phyloP scores from a whole-genome alignment of 75 land plant species.

The Selaginella tamariscina region DNA sequence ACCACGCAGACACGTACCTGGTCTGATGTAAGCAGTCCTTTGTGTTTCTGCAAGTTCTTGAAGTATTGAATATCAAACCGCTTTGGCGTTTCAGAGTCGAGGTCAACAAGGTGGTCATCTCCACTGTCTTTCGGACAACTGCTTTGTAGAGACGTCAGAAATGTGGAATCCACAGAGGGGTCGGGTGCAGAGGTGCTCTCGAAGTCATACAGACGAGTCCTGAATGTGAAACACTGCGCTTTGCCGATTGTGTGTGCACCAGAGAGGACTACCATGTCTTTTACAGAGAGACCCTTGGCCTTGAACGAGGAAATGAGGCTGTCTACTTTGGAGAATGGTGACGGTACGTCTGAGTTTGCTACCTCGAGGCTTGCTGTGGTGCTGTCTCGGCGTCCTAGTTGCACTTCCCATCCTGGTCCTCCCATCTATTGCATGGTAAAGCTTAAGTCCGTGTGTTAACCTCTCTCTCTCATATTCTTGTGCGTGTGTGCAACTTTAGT shows the following conservation, averaged over 20 bases:
- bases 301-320: not conserved
- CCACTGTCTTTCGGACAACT: not conserved
- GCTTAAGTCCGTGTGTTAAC: no score
- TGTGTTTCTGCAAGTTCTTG: not conserved
- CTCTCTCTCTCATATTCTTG: no score
- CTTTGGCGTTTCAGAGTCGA: not conserved
- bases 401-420: slow-evolving; percentile 1
- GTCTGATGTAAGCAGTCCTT: not conserved
- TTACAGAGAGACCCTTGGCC: not conserved
- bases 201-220: not conserved
- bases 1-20: no score
- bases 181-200: not conserved
- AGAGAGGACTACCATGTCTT: not conserved
- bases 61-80: not conserved
- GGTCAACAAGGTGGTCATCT: not conserved
- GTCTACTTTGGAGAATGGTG: not conserved
- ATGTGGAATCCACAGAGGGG: not conserved
- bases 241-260: not conserved
- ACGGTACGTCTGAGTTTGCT: not conserved
- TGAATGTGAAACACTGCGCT: not conserved
- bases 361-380: not conserved
- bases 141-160: not conserved
- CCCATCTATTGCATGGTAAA: slow-evolving; percentile 1
- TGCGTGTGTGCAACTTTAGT: no score
- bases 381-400: not conserved